Conservation (phyloP, 192 early-diverging fungal genomes). For the Mortierella alpina region DNA sequence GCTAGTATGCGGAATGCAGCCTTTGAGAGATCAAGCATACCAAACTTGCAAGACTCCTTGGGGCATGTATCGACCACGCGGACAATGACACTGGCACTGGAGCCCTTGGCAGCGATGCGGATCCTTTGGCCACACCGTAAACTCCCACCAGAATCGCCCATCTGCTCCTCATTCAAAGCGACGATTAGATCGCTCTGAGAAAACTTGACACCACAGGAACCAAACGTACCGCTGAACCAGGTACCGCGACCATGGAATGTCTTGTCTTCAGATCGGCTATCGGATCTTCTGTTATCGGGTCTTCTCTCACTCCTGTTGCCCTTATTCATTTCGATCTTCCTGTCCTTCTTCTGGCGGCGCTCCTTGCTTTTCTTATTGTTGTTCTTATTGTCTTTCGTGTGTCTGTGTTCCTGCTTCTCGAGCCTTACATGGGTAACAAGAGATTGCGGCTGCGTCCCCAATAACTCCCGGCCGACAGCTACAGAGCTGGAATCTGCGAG, state of each 20-base stretch:
- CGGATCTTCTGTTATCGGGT: neutral
- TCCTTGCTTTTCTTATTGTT: too few relatives aligned
- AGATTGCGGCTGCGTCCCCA: too few relatives aligned
- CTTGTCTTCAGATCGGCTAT: slow-evolving; percentile 1
- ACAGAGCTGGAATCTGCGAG: too few relatives aligned
- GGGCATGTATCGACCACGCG: slow-evolving; percentile 43
- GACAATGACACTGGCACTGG: slow-evolving; percentile 17
- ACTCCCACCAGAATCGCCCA: slow-evolving; percentile 29
- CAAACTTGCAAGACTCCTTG: slow-evolving; percentile 29
- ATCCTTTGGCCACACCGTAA: slow-evolving; percentile 37
- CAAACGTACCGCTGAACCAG: slow-evolving; percentile 45
- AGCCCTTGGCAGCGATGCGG: slow-evolving; percentile 34
- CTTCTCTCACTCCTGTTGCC: neutral
- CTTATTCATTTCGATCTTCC: neutral
- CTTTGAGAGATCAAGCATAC: slow-evolving; percentile 35
- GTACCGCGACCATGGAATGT: slow-evolving; percentile 38
- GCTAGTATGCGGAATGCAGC: slow-evolving; percentile 40
- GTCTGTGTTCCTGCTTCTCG: too few relatives aligned
- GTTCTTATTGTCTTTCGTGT: too few relatives aligned
- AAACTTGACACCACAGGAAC: slow-evolving; percentile 31
- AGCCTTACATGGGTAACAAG: too few relatives aligned
- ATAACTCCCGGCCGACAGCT: too few relatives aligned
- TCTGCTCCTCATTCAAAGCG: slow-evolving; percentile 43
- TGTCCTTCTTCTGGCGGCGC: too few relatives aligned
- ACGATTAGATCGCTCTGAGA: slow-evolving; percentile 45